Evolutionary conservation across 805 yeast genomes (phyloP).

Genomic region (Candida andamanensis): DNA sequence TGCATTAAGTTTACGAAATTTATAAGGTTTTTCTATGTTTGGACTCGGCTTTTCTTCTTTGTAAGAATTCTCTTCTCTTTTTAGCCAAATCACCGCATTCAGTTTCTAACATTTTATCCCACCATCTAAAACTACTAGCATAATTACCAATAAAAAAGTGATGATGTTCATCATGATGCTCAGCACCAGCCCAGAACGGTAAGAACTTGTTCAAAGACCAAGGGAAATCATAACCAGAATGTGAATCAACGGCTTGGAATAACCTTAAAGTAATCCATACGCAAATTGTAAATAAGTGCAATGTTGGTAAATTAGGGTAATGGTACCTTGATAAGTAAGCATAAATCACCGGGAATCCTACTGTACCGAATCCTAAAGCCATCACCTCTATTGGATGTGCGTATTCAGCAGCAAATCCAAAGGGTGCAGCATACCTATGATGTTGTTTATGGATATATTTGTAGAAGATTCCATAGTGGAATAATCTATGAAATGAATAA

Average conservation of each 20-base stretch:
- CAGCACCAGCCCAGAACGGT: conserved; percentile 98
- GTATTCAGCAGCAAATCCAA: conserved; percentile 94
- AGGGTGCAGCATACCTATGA: conserved; percentile 97
- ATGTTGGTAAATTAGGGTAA: conserved; percentile 20
- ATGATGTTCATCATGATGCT: conserved; percentile 96
- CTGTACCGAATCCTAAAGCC: conserved; percentile 90
- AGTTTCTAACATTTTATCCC: conserved; percentile 87
- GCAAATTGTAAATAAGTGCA: conserved; percentile 87
- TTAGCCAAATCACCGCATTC: conserved; percentile 84
- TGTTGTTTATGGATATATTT: conserved; percentile 95
- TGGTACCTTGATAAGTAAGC: conserved; percentile 58
- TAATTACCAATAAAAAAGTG: conserved; percentile 94
- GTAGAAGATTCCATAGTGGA: conserved; percentile 86
- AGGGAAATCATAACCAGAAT: conserved; percentile 97
- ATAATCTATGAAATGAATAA: conserved; percentile 88
- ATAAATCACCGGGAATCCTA: conserved; percentile 87
- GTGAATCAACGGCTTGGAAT: conserved; percentile 96
- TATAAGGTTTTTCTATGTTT: conserved; percentile 14
- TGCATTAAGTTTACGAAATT: no score
- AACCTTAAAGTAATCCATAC: conserved; percentile 84
- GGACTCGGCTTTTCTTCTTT: conserved; percentile 49
- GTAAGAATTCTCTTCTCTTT: conserved; percentile 62
- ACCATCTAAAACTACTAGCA: conserved; percentile 93
- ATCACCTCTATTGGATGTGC: conserved; percentile 95
- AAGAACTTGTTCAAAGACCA: conserved; percentile 88